phyloP scores from a whole-genome alignment of 2,329 filamentous ascomycete species.

The Fusarium aywerte region DNA sequence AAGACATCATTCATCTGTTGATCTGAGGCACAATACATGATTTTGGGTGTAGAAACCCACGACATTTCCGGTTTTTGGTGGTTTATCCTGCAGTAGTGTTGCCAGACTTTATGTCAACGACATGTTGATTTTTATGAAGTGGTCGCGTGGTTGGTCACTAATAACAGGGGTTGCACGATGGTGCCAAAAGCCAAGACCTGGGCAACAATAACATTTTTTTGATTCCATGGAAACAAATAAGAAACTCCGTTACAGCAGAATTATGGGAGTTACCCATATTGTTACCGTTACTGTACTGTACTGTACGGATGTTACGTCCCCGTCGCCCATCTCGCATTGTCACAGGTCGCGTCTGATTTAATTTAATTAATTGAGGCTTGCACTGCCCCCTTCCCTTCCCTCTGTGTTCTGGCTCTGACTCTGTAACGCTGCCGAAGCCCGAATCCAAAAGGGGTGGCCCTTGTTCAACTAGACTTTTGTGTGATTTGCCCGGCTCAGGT shows the following conservation, averaged over 20 bases:
- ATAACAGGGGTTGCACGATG: background rate
- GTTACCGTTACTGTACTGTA: background rate
- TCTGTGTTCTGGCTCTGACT: background rate
- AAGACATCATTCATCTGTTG: slow-evolving; percentile 16
- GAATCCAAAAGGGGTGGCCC: slow-evolving; percentile 17
- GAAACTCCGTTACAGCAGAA: background rate
- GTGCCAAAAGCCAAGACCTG: slow-evolving; percentile 22
- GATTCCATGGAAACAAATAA: background rate
- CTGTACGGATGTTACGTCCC: slow-evolving; percentile 8
- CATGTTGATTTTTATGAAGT: slow-evolving; percentile 4
- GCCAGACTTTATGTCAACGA: slow-evolving; percentile 25
- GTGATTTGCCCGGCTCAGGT: background rate
- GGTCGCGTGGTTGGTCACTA: slow-evolving; percentile 18
- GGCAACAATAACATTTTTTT: background rate
- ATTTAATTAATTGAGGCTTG: slow-evolving; percentile 42
- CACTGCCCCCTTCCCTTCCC: slow-evolving; percentile 30
- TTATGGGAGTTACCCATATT: no score
- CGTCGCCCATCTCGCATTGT: slow-evolving; percentile 24
- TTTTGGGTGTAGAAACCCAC: slow-evolving; percentile 9
- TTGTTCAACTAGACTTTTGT: slow-evolving; percentile 2
- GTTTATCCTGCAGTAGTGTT: slow-evolving; percentile 21
- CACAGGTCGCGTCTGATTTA: slow-evolving; percentile 33
- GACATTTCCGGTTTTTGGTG: slow-evolving; percentile 26
- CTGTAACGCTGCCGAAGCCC: slow-evolving; percentile 34
- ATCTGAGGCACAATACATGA: slow-evolving; percentile 15